These are phyloP conservation scores for Diaporthe eres DNA, from an alignment of 2,329 filamentous ascomycete species.

Conservation along the genomic window DNA sequence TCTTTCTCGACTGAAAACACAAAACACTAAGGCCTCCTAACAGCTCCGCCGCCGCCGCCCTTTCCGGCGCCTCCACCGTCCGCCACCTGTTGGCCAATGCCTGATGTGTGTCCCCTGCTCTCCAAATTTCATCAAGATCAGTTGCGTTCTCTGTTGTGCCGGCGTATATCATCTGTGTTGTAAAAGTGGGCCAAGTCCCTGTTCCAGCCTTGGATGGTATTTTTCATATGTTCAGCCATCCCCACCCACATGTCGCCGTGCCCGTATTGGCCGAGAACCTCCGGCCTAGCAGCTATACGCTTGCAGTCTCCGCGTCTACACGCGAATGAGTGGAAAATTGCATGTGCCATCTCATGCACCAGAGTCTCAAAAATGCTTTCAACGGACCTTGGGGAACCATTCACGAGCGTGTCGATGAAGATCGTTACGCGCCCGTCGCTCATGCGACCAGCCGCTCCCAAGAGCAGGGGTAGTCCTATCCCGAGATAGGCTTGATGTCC, in stretches of 20 bases:
- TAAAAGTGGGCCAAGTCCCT: background rate
- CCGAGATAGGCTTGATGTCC: background rate
- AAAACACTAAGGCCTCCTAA: no score
- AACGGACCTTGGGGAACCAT: no score
- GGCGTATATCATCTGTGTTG: background rate
- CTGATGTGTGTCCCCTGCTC: background rate
- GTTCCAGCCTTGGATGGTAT: background rate
- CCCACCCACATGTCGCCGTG: background rate
- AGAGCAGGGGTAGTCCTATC: background rate
- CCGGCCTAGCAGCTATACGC: fast-evolving
- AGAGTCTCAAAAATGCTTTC: background rate
- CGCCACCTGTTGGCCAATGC: background rate
- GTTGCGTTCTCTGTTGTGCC: background rate
- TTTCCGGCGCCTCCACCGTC: no score
- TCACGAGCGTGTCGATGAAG: background rate
- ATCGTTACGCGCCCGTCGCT: background rate
- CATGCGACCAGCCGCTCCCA: fast-evolving
- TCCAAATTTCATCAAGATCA: background rate
- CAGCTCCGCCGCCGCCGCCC: no score
- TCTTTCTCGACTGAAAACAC: no score
- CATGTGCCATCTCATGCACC: conserved; percentile 8
- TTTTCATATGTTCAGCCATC: background rate
- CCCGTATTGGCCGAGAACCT: background rate
- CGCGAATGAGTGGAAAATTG: background rate
- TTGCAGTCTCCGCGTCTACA: fast-evolving